Percentiles rank a stretch among this genome's conserved stretches.
These are phyloP conservation scores for Hanseniaspora opuntiae DNA, from an alignment of 805 yeast genomes.

Conservation along the genomic window DNA sequence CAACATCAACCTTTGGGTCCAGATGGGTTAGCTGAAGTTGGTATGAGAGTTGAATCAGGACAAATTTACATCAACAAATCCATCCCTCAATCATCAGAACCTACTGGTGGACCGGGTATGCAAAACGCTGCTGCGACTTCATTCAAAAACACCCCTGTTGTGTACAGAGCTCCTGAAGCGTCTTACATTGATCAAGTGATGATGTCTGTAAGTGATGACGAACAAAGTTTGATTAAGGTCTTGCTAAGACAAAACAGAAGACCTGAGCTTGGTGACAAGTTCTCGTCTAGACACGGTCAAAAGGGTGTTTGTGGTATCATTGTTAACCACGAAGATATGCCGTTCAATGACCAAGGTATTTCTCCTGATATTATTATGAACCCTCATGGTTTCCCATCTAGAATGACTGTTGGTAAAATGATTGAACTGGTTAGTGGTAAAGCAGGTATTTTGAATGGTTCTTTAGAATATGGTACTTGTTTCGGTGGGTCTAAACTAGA, in stretches of 20 bases:
- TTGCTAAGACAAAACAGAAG: constrained; percentile 87
- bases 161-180: constrained; percentile 89
- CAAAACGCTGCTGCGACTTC: constrained; percentile 13
- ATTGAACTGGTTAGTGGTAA: constrained; percentile 90
- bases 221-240: constrained; percentile 86
- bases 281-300: constrained; percentile 95
- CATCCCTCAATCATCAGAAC: constrained; percentile 40
- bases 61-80: constrained; percentile 88
- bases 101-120: background rate
- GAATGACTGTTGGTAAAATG: constrained; percentile 99
- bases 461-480: constrained; percentile 91
- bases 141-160: constrained; percentile 81
- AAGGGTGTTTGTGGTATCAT: constrained; percentile 99
- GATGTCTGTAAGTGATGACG: constrained; percentile 92
- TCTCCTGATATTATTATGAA: constrained; percentile 95
- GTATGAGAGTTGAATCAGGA: constrained; percentile 77
- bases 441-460: constrained; percentile 89
- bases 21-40: constrained; percentile 95
- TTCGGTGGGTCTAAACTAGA: constrained; percentile 95
- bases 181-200: constrained; percentile 92
- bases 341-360: constrained; percentile 85
- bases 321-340: constrained; percentile 92
- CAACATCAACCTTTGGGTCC: constrained; percentile 80
- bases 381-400: constrained; percentile 98
- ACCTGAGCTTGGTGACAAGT: constrained; percentile 95